Base-by-base conservation (phyloP, 768 basidiomycete species). In the Melanogaster broomeanus region DNA sequence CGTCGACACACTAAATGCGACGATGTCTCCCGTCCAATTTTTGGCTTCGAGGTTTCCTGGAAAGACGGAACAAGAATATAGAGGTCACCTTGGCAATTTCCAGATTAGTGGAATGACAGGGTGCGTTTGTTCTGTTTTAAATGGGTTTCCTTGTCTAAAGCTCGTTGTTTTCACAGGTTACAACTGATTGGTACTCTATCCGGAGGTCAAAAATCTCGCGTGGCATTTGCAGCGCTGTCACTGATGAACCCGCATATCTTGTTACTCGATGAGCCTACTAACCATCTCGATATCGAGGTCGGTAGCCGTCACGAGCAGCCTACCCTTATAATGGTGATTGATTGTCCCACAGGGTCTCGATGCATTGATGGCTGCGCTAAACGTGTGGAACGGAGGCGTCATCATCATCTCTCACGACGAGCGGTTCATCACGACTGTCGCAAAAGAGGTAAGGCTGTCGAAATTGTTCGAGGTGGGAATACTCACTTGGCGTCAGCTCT, bases 81-180 rank as follows among this genome's bases (percentile, higher is more conserved):
- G 97, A 55, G 69, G 73, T n/a, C 97, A 98, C 72, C 78, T 99
- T 12, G 97, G 96, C 6, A 93, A 95, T 52, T 97, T 98, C 75
- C 95, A 97, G 61, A 96, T 98, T 61, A 97, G 91, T 53, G 93
- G 94, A 38, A 87, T 96, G 84, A 96, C 94, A 2, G 90, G 91
- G 90, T 88, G 45, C 33, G 75, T 62, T 28, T 51, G 25, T 21
- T 28, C 31, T 39, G 31, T 48, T 43, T 22, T 21, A 21, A 30
- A 46, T 42, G 31, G 21, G 31, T 41, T 35, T 31, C n/a, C 19
- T 33, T 41, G 16, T 38, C 24, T 22, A 13, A n/a, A 19, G 30
- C 51, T 45, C 15, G 30, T 19, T 24, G 34, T 10, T 22, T 24
- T 25, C 42, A 11, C 45, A 89, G 87, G 28, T 69, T 98, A 59